Evolutionary conservation across 2,329 filamentous ascomycete genomes (phyloP), one percentile per base, ranked within the genome.

Genomic region (Phialocephala subalpina): DNA sequence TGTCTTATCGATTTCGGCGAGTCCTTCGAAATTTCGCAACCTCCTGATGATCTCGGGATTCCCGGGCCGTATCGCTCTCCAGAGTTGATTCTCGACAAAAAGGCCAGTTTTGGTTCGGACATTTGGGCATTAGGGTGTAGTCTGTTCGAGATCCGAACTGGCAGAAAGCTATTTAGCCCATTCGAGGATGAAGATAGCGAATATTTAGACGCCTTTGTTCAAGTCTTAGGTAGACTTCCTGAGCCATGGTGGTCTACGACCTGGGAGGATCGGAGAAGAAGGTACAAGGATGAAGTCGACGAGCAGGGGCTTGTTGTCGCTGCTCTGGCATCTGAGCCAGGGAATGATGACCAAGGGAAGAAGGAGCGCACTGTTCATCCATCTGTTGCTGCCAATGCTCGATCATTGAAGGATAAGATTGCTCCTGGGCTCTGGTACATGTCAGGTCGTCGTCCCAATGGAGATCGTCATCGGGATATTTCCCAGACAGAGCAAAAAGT

Each of bases 1-100:
- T 59, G 65, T 45, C 36, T 72, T 16, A 64, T 67, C 20, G 70
- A 72, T 60, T 69, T 70, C 59, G 70, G 70, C 22, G 67, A 70
- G 27, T 64, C 69, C 22, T 72, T 63, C 40, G 18, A 60, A 40
- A 57, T 65, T 38, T 66, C 68, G 1, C 56, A 69, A 33, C 63
- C 65, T 18, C 66, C 57, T 25, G 29, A 63, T 25, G 58, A 64
- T 42, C 57, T 64, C 12, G 62, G 66, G 18, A 60, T 61, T 18
- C 64, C 64, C 14, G 20, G 29, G 11, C n/a, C 42, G 1, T 69
- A 69, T 40, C 45, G 60, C n/a, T 62, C 64, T 47, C 67, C 67
- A 47, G 61, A 68, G 40, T 38, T 64, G 16, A 52, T 65, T 42
- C 22, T 66, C n/a, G 47, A 65, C 45, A 60, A 67, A n/a, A 36